phyloP scores from a whole-genome alignment of 257 asterid species.

The Fraxinus anomala region DNA sequence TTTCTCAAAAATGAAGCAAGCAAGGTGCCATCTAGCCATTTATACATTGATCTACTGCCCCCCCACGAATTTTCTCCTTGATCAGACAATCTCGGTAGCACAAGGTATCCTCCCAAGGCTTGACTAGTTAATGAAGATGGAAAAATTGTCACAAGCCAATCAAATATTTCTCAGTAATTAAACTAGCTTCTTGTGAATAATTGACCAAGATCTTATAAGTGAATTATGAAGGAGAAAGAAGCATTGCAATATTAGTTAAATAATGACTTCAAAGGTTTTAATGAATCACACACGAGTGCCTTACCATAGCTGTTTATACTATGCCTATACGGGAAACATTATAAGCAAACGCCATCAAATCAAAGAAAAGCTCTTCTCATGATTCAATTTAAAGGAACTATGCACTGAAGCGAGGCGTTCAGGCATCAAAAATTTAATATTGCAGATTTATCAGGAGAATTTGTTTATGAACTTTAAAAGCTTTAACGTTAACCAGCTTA shows the following conservation, averaged over 20 bases:
- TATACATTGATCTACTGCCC: neutral
- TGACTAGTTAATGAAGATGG: neutral
- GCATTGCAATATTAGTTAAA: too few relatives aligned
- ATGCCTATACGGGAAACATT: neutral
- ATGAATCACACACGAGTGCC: neutral
- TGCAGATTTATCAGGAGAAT: neutral
- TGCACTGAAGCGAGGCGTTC: neutral
- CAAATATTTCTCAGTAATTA: neutral
- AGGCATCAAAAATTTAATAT: neutral
- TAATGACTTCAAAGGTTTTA: too few relatives aligned
- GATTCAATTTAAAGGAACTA: neutral
- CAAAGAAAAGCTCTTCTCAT: neutral
- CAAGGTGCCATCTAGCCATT: neutral
- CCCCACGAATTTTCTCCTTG: neutral
- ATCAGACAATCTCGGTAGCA: neutral
- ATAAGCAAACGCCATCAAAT: neutral
- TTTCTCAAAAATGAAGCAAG: neutral
- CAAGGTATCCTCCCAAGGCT: neutral
- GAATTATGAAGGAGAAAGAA: neutral
- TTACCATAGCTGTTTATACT: neutral
- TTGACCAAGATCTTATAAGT: neutral
- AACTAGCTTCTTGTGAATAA: neutral
- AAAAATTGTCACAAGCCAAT: neutral
- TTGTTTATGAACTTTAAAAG: slow-evolving; percentile 1
- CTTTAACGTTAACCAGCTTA: neutral